Evolutionary conservation across 768 basidiomycete species (phyloP), one percentile per base, ranked within the genome.

Genomic region (Boletus rufocinnamomeus): DNA sequence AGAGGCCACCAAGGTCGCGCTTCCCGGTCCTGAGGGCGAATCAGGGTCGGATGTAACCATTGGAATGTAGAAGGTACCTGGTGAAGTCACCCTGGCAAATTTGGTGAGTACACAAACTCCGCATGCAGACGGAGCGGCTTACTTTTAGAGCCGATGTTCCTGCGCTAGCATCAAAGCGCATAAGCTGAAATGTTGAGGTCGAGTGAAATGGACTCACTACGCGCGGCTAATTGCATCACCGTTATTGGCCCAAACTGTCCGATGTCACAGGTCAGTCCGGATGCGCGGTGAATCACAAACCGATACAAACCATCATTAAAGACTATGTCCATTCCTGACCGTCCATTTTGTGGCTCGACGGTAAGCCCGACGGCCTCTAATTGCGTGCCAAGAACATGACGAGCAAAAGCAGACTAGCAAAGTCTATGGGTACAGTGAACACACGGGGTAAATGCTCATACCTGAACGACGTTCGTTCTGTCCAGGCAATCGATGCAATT

Each of bases 401-500:
- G 82, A 4, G 94, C 90, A 66, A 99, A 91, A 0, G 96, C 96
- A 23, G 94, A 96, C 88, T 97, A 70, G 44, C 38, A 50, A 43
- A 57, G 25, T 25, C 59, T 10, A 37, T 67, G 56, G 57, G 47
- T 51, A 43, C 27, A 52, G 48, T 10, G 23, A 45, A 27, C 52
- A 54, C 23, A 52, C 21, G 25, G 35, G 41, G 14, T 23, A 48
- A 14, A 47, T 16, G 21, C 14, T 47, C 78, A 50, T 64, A 87
- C 93, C 81, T 93, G 88, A 10, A 97, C 92, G 25, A 97, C 95
- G 69, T 96, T 97, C 16, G 96, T 98, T 52, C 96, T 79, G 69
- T 98, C 96, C 43, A 98, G 76, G 66, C 95, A 96, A 69, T 98
- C 96, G 46, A 98, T 95, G 70, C 96, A 98, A 67, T 96, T 98